phyloP scores from a whole-genome alignment of 768 basidiomycete genomes.

The Amanita jacksonii region DNA sequence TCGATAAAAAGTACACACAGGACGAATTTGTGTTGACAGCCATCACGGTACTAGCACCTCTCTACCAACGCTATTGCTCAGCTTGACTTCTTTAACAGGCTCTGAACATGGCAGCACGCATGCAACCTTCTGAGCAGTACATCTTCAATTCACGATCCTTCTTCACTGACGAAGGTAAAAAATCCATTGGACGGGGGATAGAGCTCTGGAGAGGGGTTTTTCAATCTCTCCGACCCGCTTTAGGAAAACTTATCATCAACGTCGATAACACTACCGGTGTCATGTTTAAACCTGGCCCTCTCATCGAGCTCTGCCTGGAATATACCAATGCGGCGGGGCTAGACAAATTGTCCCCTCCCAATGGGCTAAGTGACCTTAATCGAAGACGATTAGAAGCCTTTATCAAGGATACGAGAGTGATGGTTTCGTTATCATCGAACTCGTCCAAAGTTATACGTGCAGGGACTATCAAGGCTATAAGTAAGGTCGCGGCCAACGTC shows the following conservation, averaged over 20 bases:
- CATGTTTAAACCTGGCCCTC: slow-evolving; percentile 59
- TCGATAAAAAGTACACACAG: slow-evolving; percentile 52
- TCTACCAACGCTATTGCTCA: neutral
- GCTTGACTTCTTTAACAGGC: slow-evolving; percentile 33
- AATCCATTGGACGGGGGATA: slow-evolving; percentile 49
- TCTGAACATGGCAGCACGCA: slow-evolving; percentile 64
- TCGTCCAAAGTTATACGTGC: slow-evolving; percentile 14
- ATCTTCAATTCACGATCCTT: slow-evolving; percentile 71
- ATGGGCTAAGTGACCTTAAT: slow-evolving; percentile 38
- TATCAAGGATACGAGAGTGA: slow-evolving; percentile 23
- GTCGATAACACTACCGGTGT: slow-evolving; percentile 69
- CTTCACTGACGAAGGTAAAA: slow-evolving; percentile 48
- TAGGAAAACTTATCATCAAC: slow-evolving; percentile 57
- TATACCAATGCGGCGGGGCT: slow-evolving; percentile 26
- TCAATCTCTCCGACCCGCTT: slow-evolving; percentile 64
- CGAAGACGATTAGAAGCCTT: slow-evolving; percentile 31
- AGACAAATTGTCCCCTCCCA: slow-evolving; percentile 22
- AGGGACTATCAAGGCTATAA: slow-evolving; percentile 49
- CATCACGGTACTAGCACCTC: slow-evolving; percentile 37
- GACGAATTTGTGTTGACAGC: slow-evolving; percentile 55
- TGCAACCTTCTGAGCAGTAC: slow-evolving; percentile 57
- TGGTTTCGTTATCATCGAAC: slow-evolving; percentile 18
- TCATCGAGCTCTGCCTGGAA: slow-evolving; percentile 50
- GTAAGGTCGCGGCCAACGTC: slow-evolving; percentile 34
- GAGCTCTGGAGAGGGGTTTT: slow-evolving; percentile 75